Evolutionary conservation across 371 early-diverging fungal genomes (phyloP).

Genomic region (Phascolomyces articulosus): DNA sequence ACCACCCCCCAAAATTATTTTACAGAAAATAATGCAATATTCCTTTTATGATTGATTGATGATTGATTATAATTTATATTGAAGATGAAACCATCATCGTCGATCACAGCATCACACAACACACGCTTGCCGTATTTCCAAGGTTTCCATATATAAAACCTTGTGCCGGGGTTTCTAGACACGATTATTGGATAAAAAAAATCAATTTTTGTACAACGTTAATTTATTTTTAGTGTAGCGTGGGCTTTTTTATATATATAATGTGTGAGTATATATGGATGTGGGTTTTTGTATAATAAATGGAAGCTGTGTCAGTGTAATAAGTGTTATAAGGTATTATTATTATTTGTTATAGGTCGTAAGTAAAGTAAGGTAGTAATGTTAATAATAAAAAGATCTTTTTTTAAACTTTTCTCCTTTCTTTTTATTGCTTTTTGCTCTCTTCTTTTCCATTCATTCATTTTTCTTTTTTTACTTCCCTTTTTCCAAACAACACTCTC

Average conservation of each 20-base stretch:
- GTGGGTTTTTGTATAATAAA: too few species aligned
- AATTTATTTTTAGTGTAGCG: conserved; percentile 6
- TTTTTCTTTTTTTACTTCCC: not conserved
- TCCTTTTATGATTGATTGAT: too few species aligned
- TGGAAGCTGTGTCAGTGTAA: too few species aligned
- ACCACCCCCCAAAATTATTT: too few species aligned
- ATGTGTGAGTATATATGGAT: too few species aligned
- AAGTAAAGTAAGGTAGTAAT: too few species aligned
- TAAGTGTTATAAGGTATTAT: too few species aligned
- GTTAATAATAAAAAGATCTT: not conserved
- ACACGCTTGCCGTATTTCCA: not conserved
- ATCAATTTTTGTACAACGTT: not conserved
- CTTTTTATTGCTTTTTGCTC: not conserved
- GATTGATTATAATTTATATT: too few species aligned
- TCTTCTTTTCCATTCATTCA: not conserved
- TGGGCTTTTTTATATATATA: not conserved
- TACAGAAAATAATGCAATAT: too few species aligned
- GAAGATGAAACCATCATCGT: too few species aligned
- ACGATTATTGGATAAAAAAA: not conserved
- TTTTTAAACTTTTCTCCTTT: not conserved
- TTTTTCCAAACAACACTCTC: not conserved
- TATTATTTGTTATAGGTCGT: not conserved
- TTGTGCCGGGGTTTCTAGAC: not conserved
- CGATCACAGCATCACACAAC: too few species aligned
- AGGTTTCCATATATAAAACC: not conserved